Conservation (phyloP, 305 asterid genomes). For the Euphrasia arctica region DNA sequence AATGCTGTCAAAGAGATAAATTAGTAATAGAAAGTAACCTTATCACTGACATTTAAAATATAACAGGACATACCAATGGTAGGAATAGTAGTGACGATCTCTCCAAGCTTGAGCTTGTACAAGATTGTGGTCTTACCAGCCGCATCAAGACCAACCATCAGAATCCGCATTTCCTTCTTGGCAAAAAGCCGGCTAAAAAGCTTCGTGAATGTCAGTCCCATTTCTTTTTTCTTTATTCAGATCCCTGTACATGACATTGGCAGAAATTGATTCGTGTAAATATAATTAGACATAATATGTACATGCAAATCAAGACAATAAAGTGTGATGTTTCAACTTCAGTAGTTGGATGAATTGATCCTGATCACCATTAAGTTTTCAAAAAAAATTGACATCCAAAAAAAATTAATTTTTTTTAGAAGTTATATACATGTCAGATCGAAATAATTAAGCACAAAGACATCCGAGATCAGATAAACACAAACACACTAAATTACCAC, state of each 20-base stretch:
- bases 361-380: not conserved
- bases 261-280: conserved; percentile 3
- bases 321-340: no score
- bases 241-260: conserved; percentile 26
- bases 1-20: conserved; percentile 12
- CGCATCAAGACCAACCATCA: not conserved
- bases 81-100: conserved; percentile 89
- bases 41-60: not conserved
- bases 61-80: conserved; percentile 66
- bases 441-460: not conserved
- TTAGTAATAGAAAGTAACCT: not conserved
- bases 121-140: not conserved
- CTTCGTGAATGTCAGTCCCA: conserved; percentile 81
- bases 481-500: not conserved
- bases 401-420: not conserved
- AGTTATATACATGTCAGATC: conserved; percentile 20
- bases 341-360: no score
- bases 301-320: not conserved
- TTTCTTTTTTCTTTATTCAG: conserved; percentile 36
- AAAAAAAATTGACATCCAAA: not conserved
- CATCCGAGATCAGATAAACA: conserved; percentile 27
- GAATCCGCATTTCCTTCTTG: not conserved
- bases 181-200: conserved; percentile 25
- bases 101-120: conserved; percentile 91
- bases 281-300: not conserved